Conservation (phyloP, 768 basidiomycete species). For the Tubosaeta sp. region DNA sequence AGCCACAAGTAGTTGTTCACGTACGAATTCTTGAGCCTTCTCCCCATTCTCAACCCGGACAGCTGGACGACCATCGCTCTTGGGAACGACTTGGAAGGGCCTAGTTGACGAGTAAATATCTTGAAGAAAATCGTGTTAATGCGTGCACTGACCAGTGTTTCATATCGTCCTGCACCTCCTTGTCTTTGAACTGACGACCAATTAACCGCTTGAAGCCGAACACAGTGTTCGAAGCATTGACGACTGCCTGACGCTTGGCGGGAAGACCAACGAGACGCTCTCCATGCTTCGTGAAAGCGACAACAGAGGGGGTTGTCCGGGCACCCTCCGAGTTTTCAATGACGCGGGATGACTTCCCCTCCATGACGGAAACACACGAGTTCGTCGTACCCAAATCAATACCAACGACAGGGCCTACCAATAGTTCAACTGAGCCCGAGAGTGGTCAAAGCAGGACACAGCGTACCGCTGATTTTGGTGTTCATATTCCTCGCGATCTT, state of each 20-base stretch:
- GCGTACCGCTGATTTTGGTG: conserved; percentile 83
- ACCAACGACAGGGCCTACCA: conserved; percentile 80
- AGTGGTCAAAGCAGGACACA: background rate
- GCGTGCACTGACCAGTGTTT: conserved; percentile 64
- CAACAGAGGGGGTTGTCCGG: conserved; percentile 96
- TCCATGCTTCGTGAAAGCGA: conserved; percentile 98
- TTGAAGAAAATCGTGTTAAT: background rate
- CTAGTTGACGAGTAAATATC: conserved; percentile 32
- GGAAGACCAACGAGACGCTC: conserved; percentile 95
- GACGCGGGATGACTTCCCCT: conserved; percentile 90
- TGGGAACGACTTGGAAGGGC: conserved; percentile 78
- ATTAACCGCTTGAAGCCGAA: conserved; percentile 94
- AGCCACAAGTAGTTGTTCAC: conserved; percentile 26
- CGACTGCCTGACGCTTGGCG: conserved; percentile 95
- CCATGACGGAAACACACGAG: conserved; percentile 92
- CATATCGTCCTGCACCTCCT: conserved; percentile 90
- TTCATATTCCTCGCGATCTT: conserved; percentile 91
- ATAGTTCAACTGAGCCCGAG: background rate
- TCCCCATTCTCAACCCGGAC: conserved; percentile 84
- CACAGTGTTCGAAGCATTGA: conserved; percentile 91
- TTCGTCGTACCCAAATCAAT: conserved; percentile 96
- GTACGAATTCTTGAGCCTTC: conserved; percentile 75
- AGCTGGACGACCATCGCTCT: conserved; percentile 70
- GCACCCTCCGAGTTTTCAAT: conserved; percentile 98
- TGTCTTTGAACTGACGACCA: conserved; percentile 88